Conservation (phyloP, 805 yeast species). For the Saccharomyces mikatae region DNA sequence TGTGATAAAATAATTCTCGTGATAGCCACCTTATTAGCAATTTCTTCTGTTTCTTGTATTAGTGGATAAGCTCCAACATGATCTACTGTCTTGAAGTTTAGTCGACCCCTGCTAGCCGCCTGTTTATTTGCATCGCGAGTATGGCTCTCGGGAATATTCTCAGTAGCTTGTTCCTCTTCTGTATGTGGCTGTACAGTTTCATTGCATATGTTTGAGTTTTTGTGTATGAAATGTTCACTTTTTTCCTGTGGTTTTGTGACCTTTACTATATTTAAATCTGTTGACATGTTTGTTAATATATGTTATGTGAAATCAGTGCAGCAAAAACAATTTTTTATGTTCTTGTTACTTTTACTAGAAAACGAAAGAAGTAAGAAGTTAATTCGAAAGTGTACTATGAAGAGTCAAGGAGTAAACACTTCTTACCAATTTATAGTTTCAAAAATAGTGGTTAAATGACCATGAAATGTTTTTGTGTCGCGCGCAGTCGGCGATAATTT, state of each 20-base stretch:
- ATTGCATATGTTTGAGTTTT: background rate
- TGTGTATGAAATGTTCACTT: background rate
- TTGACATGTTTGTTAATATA: background rate
- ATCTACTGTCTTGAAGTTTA: conserved; percentile 27
- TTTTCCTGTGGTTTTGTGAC: background rate
- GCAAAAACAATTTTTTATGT: background rate
- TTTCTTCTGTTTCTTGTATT: conserved; percentile 34
- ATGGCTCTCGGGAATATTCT: background rate
- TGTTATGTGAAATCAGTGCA: background rate
- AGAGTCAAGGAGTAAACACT: background rate
- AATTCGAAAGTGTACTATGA: background rate
- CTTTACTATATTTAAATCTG: background rate
- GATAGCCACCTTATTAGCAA: conserved; percentile 31
- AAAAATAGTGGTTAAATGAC: background rate
- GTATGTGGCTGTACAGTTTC: background rate
- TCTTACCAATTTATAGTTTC: background rate
- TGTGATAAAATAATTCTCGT: conserved; percentile 30
- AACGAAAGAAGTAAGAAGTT: background rate
- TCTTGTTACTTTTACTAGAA: background rate
- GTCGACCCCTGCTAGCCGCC: background rate
- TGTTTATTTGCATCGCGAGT: background rate
- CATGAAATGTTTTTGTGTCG: background rate
- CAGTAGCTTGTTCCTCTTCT: background rate
- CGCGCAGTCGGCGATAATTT: background rate
- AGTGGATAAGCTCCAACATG: conserved; percentile 44